Evolutionary conservation across 1,139 yeast species (phyloP), one percentile per base, ranked within the genome.

Genomic region (Wickerhamiella pararugosa): DNA sequence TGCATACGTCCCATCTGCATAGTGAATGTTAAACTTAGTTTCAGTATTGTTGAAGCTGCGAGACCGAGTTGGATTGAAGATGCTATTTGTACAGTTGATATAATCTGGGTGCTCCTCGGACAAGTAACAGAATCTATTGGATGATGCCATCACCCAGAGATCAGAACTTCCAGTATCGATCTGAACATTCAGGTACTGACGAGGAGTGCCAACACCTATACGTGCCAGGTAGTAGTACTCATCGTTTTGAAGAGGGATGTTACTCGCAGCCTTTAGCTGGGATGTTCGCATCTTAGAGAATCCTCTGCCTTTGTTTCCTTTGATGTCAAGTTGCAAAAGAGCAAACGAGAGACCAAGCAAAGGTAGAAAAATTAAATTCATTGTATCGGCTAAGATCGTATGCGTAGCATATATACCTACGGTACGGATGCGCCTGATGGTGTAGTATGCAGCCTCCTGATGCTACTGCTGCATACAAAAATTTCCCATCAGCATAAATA

Each of bases 151-250:
- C 3, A 72, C 67, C 76, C 76, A 72, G 43, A 72, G 60, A 51
- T 72, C 77, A 3, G 75, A 63, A 2, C 75, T 69, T 2, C 76
- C 77, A 4, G 77, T 72, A 49, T 72, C 78, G 25, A 72, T 49
- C 42, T 69, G 59, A 2, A 71, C 71, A 27, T 58, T 60, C 25
- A 71, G 62, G 26, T 59, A 54, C 43, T 64, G 66, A 3, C 57
- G 57, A n/a, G 66, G 61, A 6, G 73, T 61, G 2, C 77, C 77
- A 11, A 72, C 50, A 15, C 55, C 48, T 25, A 71, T 45, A 25
- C 59, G 54, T 7, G 66, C 57, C 27, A 63, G 53, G 49, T 66
- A 67, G 47, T 36, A 36, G 30, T 37, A 41, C 34, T 39, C 27
- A 8, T 34, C 42, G 34, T 39, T 39, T 15, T 37, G 36, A 6